Base-by-base conservation (phyloP, 768 basidiomycete species). In the Naganishia vishniacii region DNA sequence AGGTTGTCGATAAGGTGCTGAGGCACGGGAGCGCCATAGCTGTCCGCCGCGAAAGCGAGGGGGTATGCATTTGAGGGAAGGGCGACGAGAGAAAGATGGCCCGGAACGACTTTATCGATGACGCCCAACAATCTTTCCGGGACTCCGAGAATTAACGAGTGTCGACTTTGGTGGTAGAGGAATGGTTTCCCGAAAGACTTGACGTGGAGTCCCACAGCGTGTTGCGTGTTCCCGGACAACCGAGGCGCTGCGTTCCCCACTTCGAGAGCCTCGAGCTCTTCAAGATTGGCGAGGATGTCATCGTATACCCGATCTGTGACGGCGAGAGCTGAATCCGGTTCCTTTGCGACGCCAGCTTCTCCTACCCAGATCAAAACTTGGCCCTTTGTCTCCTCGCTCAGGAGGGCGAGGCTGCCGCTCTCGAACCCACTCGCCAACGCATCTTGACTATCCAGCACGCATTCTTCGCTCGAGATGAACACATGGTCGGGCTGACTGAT, bases 31-130 rank as follows among this genome's bases (percentile, higher is more conserved):
- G 82, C 65, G 71, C 69, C 71, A 32, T 23, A 41, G 37, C 26
- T 23, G 81, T 65, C 37, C 63, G 48, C 78, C 84, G 86, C 15
- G 80, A 81, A 0, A 88, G 90, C n/a, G 89, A 80, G 67, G 83
- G 70, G 11, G 80, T 81, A 67, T 88, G 86, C 37, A 11, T 48
- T 18, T 1, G 47, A 45, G 20, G 65, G 45, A 20, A 51, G 61
- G 6, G 45, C 53, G 29, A 62, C 61, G 26, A 60, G 61, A 20
- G 42, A 48, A 13, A 62, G 61, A 51, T 62, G 61, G n/a, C 44
- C 42, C 16, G 61, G 61, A 23, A 67, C 46, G 13, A 62, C 18
- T 15, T 28, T 32, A 28, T 64, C 63, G 66, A 91, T 70, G 37
- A 68, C 53, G 18, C 75, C 68, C 1, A 78, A 56, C 28, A 68